Evolutionary conservation across 257 asterid genomes (phyloP).

Genomic region (Solanum chmielewskii): DNA sequence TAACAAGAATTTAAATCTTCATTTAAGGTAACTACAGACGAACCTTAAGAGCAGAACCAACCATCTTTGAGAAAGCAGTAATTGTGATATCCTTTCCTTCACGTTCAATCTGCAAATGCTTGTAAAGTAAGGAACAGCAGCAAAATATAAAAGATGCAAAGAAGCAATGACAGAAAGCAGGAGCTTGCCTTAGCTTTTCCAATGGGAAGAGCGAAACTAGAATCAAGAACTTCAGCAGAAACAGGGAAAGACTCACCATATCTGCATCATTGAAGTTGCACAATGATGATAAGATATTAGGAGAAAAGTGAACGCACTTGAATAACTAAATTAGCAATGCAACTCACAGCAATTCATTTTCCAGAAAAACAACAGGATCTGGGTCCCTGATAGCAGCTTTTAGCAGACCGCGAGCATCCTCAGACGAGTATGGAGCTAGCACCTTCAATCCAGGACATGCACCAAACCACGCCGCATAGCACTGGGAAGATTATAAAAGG

Average conservation of each 20-base stretch:
- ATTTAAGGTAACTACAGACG: conserved; percentile 1
- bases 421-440: conserved; percentile 69
- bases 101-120: conserved; percentile 58
- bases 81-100: conserved; percentile 78
- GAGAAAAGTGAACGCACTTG: neutral
- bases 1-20: neutral
- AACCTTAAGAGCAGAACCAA: conserved; percentile 79
- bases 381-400: conserved; percentile 97
- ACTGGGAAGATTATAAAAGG: conserved; percentile 28
- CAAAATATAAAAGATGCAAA: neutral
- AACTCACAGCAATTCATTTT: conserved; percentile 76
- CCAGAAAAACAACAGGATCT: conserved; percentile 87
- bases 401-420: conserved; percentile 91
- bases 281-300: neutral
- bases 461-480: conserved; percentile 87
- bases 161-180: neutral
- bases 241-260: conserved; percentile 84
- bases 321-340: neutral
- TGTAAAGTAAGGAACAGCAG: neutral
- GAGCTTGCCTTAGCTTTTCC: conserved; percentile 82
- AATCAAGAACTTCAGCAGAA: conserved; percentile 67
- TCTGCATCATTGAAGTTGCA: conserved; percentile 19
- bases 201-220: conserved; percentile 74
- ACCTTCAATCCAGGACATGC: conserved; percentile 82
- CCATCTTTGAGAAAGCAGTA: conserved; percentile 87